Evolutionary conservation across 768 basidiomycete genomes (phyloP), one percentile per base, ranked within the genome.

Genomic region (Stropharia rugosoannulata): DNA sequence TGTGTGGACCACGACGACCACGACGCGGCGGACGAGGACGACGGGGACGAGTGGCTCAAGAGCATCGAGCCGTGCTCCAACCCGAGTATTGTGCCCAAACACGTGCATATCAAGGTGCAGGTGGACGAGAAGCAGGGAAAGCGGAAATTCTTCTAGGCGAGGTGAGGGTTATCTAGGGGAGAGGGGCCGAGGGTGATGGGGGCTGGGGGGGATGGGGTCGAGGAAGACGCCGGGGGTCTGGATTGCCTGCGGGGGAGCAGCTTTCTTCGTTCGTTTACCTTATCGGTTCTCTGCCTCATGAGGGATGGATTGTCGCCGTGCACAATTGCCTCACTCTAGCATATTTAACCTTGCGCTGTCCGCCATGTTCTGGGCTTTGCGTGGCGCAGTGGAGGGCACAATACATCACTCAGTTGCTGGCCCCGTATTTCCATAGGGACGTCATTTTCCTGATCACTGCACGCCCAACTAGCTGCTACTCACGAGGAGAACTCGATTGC

Each of bases 11-110:
- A 91, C 64, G 82, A 84, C 64, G 82, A 85, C 53, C 78, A 76
- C 58, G 79, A 80, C 52, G 79, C 76, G 45, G 89, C 81, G 60
- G 87, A 86, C 47, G 87, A 86, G 68, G 85, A 91, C 53, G 83
- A 87, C 47, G 92, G 91, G 1, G 96, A 99, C 67, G 80, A 87
- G 61, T 99, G 97, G 97, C 65, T 99, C 57, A 84, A 81, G 75
- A 74, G 70, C 57, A 85, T 98, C 62, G 77, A 72, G 41, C 73
- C 86, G 18, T 96, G 94, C 68, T 85, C 88, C 19, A 64, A 45
- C 49, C 66, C 69, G 10, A 78, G 75, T n/a, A 69, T 69, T 7
- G 56, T 58, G 13, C 79, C 82, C 35, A 70, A 69, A 25, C 93
- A 95, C 70, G 66, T 74, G 48, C 93, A 95, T 70, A 83, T 88